A percentile compares a stretch with the other conserved stretches of the same genome.
Evolutionary conservation across 345 rosid species (phyloP).

Genomic region (Salix purpurea): DNA sequence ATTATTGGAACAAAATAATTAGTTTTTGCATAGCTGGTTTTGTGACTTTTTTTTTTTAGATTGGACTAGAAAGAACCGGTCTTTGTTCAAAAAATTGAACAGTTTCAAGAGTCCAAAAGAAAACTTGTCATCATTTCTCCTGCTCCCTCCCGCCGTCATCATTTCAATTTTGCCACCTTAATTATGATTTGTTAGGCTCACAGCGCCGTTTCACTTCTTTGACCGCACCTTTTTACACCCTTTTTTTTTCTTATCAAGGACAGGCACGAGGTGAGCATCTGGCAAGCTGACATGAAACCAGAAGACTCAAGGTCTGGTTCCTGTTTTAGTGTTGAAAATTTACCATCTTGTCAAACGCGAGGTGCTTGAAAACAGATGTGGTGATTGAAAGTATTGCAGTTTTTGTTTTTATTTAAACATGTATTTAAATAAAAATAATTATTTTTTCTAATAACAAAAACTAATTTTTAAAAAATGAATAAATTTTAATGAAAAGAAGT

Average conservation of each 20-base stretch:
- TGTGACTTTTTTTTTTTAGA: background rate
- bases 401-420: too few relatives aligned
- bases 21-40: conserved; percentile 33
- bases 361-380: too few relatives aligned
- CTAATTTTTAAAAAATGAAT: too few relatives aligned
- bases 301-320: too few relatives aligned
- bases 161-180: conserved; percentile 14
- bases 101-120: background rate
- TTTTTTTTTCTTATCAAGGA: background rate
- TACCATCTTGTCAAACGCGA: too few relatives aligned
- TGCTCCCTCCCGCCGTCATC: conserved; percentile 41
- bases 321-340: background rate
- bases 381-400: too few relatives aligned
- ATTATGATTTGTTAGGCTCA: background rate
- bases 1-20: background rate
- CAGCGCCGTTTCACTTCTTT: conserved; percentile 9
- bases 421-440: too few relatives aligned
- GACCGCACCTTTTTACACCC: too few relatives aligned
- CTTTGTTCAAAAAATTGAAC: conserved; percentile 24
- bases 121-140: conserved; percentile 16
- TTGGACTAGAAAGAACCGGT: conserved; percentile 10
- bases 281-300: background rate
- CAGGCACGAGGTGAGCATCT: background rate
- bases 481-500: too few relatives aligned
- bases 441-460: too few relatives aligned